Evolutionary conservation across 179 eudicot genomes (phyloP).

Genomic region (Beta lomatogona): DNA sequence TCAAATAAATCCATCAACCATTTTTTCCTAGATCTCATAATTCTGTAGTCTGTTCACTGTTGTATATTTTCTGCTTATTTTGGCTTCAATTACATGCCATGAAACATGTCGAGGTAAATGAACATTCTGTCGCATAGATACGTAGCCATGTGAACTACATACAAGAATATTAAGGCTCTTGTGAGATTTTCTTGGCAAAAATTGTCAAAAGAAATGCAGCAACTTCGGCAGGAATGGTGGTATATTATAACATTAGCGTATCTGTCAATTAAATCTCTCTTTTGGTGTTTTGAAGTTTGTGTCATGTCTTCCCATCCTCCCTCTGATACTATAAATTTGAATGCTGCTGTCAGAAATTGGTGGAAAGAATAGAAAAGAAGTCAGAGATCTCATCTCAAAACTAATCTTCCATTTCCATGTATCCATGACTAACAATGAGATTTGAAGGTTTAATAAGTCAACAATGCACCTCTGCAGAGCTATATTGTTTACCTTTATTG

Average conservation of each 20-base stretch:
- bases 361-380: not conserved
- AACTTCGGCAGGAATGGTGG: not conserved
- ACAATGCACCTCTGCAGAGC: not conserved
- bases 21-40: no score
- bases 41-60: not conserved
- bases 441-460: no score
- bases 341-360: not conserved
- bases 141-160: not conserved
- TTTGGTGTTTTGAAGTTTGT: constrained; percentile 7
- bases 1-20: not conserved
- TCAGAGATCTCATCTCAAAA: not conserved
- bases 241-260: not conserved
- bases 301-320: not conserved
- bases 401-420: not conserved
- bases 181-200: not conserved
- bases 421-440: not conserved
- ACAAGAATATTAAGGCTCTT: not conserved
- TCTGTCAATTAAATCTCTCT: not conserved
- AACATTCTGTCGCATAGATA: not conserved
- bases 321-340: not conserved
- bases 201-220: not conserved
- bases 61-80: not conserved
- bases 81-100: not conserved
- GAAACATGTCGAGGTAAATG: not conserved
- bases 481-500: not conserved